Conservation (phyloP, 805 yeast genomes). For the Yamadazyma ubonensis region DNA sequence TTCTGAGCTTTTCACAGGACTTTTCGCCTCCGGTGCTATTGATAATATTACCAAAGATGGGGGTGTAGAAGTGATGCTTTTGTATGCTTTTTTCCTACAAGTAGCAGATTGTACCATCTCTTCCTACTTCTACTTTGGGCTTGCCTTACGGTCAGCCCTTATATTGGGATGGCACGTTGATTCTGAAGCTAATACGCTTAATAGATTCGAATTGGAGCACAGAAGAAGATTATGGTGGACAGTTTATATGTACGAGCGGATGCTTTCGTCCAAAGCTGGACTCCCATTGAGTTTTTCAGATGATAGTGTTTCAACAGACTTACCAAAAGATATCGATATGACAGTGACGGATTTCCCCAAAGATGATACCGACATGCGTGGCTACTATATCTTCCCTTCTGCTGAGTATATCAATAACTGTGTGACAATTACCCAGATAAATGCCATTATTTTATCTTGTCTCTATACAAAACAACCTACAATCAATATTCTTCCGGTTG, state of each 20-base stretch:
- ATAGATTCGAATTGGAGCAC: slow-evolving; percentile 55
- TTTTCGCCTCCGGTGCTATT: slow-evolving; percentile 76
- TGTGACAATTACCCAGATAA: slow-evolving; percentile 75
- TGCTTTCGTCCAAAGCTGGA: slow-evolving; percentile 82
- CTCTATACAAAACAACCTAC: slow-evolving; percentile 75
- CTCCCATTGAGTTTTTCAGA: slow-evolving; percentile 76
- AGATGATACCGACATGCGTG: slow-evolving; percentile 52
- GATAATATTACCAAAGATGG: slow-evolving; percentile 78
- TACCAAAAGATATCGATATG: slow-evolving; percentile 72
- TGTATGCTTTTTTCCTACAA: slow-evolving; percentile 77
- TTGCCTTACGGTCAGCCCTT: slow-evolving; percentile 69
- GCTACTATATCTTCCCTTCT: slow-evolving; percentile 72
- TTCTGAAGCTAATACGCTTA: slow-evolving; percentile 61
- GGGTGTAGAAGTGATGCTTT: slow-evolving; percentile 70
- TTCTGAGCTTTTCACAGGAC: slow-evolving; percentile 72
- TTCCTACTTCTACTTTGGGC: slow-evolving; percentile 76
- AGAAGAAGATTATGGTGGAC: slow-evolving; percentile 50
- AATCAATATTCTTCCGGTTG: slow-evolving; percentile 70
- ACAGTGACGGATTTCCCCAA: slow-evolving; percentile 36
- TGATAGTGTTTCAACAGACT: slow-evolving; percentile 74
- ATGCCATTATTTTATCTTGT: slow-evolving; percentile 67
- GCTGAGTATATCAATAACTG: slow-evolving; percentile 76
- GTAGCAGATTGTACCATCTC: slow-evolving; percentile 85
- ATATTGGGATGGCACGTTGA: slow-evolving; percentile 82
- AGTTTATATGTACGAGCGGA: slow-evolving; percentile 56